These are phyloP conservation scores for Leucosporidium yakuticum DNA, from an alignment of 768 basidiomycete species.

Conservation along the genomic window DNA sequence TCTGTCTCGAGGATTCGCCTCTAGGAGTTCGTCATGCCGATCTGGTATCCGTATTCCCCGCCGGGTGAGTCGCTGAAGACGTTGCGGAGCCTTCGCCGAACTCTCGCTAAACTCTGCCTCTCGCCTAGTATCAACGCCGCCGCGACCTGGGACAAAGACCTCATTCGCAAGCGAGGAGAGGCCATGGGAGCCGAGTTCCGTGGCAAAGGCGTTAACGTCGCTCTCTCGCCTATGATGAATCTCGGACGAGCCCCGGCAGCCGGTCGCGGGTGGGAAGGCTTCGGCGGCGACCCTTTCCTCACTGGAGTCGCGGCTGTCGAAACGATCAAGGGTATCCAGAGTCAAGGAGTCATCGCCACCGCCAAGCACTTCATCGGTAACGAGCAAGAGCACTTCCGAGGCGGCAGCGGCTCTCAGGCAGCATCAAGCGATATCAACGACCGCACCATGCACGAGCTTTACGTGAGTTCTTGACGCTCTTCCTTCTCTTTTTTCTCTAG, in stretches of 20 bases:
- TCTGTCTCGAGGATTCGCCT: not conserved
- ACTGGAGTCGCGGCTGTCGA: slow-evolving; percentile 2
- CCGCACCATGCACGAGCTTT: slow-evolving; percentile 41
- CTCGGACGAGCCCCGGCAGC: slow-evolving; percentile 14
- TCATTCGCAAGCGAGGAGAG: not conserved
- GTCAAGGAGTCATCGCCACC: slow-evolving; percentile 29
- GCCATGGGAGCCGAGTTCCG: slow-evolving; percentile 1
- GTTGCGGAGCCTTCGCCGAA: not conserved
- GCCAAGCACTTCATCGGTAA: slow-evolving; percentile 63
- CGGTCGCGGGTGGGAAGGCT: slow-evolving; percentile 30
- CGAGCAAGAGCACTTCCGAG: slow-evolving; percentile 47
- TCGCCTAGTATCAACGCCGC: slow-evolving; percentile 1
- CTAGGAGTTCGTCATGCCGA: not conserved
- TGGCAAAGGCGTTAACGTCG: slow-evolving; percentile 3
- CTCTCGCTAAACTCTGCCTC: not conserved
- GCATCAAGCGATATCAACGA: slow-evolving; percentile 49
- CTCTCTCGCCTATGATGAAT: slow-evolving; percentile 50
- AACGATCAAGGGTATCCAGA: slow-evolving; percentile 35
- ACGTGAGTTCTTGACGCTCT: slow-evolving; percentile 23
- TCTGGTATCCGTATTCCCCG: not conserved
- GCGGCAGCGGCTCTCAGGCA: slow-evolving; percentile 43
- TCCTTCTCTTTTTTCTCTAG: slow-evolving; percentile 37
- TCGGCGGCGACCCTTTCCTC: slow-evolving; percentile 23
- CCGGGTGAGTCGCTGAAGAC: not conserved
- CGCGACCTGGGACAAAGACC: slow-evolving; percentile 2